Conservation (phyloP, 305 asterid genomes). For the Fraxinus albicans region DNA sequence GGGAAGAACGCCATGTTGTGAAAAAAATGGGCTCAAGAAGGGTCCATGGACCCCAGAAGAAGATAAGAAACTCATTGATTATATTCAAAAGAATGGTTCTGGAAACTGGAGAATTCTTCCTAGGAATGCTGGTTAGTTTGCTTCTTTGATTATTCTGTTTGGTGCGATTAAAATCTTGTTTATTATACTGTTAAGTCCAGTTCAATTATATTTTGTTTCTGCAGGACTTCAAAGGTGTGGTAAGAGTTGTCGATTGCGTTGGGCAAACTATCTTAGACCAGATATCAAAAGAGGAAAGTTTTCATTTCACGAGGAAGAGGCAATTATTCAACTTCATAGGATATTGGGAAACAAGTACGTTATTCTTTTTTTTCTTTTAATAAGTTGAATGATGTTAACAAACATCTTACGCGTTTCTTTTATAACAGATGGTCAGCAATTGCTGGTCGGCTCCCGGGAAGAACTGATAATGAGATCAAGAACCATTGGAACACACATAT, state of each 20-base stretch:
- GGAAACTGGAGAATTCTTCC: constrained; percentile 86
- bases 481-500: constrained; percentile 90
- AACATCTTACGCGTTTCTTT: not conserved
- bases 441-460: constrained; percentile 82
- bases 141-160: not conserved
- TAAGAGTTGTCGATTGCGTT: constrained; percentile 84
- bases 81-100: constrained; percentile 56
- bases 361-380: not conserved
- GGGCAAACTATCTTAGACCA: constrained; percentile 91
- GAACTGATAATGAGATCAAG: constrained; percentile 87
- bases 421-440: constrained; percentile 78
- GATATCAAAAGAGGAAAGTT: constrained; percentile 83
- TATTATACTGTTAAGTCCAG: not conserved
- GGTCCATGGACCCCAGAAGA: constrained; percentile 82
- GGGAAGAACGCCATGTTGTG: constrained; percentile 65
- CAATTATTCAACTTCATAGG: constrained; percentile 78
- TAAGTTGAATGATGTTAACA: not conserved
- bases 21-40: constrained; percentile 50
- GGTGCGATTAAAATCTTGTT: not conserved
- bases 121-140: constrained; percentile 50
- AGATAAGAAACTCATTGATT: constrained; percentile 63
- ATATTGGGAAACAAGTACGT: constrained; percentile 84
- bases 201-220: not conserved
- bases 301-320: constrained; percentile 77
- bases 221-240: constrained; percentile 85